These are phyloP conservation scores for Backusella macrospora DNA, from an alignment of 192 early-diverging fungal genomes.

Conservation along the genomic window DNA sequence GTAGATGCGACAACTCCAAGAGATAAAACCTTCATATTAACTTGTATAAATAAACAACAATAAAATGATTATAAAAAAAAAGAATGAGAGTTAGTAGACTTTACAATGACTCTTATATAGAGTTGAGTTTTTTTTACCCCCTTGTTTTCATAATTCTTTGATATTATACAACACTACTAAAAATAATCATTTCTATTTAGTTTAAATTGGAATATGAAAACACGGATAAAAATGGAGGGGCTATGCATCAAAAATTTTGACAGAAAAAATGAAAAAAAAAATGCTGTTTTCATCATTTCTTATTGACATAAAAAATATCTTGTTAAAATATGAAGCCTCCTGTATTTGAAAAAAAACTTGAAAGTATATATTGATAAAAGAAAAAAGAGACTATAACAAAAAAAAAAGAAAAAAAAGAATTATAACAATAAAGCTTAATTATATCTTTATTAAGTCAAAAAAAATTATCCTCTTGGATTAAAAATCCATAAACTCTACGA, in stretches of 20 bases:
- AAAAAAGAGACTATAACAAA: neutral
- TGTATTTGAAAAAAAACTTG: neutral
- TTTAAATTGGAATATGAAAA: conserved; percentile 5
- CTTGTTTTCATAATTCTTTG: conserved; percentile 5
- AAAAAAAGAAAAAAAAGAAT: too few relatives aligned
- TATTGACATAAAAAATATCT: neutral
- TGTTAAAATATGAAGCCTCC: neutral
- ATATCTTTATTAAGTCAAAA: neutral
- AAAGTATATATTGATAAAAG: neutral
- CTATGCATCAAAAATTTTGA: conserved; percentile 1
- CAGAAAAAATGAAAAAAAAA: conserved; percentile 3
- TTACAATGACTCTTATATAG: neutral
- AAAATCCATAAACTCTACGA: conserved; percentile 9
- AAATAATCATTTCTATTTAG: neutral
- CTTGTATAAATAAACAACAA: neutral
- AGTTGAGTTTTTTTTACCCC: neutral
- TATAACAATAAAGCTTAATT: conserved; percentile 6
- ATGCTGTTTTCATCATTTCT: neutral
- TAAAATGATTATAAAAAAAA: neutral
- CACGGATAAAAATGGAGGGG: conserved; percentile 11
- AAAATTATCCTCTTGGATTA: conserved; percentile 9
- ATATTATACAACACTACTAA: conserved; percentile 6
- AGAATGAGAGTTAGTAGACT: neutral
- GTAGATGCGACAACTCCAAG: neutral
- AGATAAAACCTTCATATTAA: conserved; percentile 1